A percentile compares a stretch with the other conserved stretches of the same genome.
Conservation (phyloP, 2,329 filamentous ascomycete species). For the Magnaporthiopsis poae region DNA sequence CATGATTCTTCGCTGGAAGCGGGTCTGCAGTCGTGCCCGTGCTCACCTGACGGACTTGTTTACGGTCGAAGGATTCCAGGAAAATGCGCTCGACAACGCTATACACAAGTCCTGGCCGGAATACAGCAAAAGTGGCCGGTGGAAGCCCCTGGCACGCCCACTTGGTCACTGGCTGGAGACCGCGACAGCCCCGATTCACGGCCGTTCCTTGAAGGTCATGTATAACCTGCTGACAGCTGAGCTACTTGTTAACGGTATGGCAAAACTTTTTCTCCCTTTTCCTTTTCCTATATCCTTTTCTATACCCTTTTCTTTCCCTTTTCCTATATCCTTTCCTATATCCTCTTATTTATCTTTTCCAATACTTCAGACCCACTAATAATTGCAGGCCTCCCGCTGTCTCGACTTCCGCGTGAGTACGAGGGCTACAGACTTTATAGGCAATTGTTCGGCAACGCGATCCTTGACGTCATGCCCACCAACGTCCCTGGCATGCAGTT, state of each 20-base stretch:
- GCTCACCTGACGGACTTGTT: conserved; percentile 12
- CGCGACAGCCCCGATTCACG: not conserved
- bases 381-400: conserved; percentile 24
- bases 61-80: conserved; percentile 8
- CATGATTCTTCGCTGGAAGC: conserved; percentile 19
- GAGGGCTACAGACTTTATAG: conserved; percentile 29
- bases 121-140: conserved; percentile 12
- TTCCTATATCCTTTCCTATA: too few relatives aligned
- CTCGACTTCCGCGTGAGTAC: conserved; percentile 36
- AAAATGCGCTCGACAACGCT: conserved; percentile 17
- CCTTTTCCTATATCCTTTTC: not conserved
- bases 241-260: conserved; percentile 39
- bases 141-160: not conserved
- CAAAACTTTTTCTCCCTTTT: not conserved
- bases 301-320: not conserved
- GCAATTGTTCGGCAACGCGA: conserved; percentile 31
- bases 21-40: conserved; percentile 14
- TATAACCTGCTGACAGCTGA: conserved; percentile 42
- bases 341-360: too few relatives aligned
- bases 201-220: conserved; percentile 23
- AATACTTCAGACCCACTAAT: not conserved
- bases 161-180: conserved; percentile 17
- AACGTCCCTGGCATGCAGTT: conserved; percentile 29
- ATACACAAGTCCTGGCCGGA: conserved; percentile 19
- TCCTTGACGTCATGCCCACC: conserved; percentile 35